A percentile compares a stretch with the other conserved stretches of the same genome.
phyloP scores from a whole-genome alignment of 2,329 filamentous ascomycete species.

The Polychaeton citri region DNA sequence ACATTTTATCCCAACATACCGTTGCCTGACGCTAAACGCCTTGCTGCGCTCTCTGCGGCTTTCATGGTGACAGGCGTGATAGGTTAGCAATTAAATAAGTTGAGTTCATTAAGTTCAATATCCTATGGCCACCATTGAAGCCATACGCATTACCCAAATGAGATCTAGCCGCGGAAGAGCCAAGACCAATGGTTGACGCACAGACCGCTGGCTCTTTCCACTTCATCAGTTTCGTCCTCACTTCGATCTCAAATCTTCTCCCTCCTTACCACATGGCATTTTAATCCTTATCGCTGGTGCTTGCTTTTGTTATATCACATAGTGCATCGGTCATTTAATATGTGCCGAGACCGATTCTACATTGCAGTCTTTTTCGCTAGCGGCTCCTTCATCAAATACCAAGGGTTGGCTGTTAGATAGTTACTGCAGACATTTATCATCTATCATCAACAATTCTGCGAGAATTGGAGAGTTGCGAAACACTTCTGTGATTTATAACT shows the following conservation, averaged over 20 bases:
- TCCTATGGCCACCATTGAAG: slow-evolving; percentile 1
- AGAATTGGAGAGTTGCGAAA: too few species aligned
- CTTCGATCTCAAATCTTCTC: slow-evolving; percentile 32
- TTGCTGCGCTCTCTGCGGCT: slow-evolving; percentile 29
- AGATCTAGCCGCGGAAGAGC: slow-evolving; percentile 7
- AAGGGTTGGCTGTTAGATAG: slow-evolving; percentile 95
- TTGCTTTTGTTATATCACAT: slow-evolving; percentile 47
- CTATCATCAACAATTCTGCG: too few species aligned
- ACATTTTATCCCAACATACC: too few species aligned
- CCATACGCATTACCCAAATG: slow-evolving; percentile 9
- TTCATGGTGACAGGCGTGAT: too few species aligned
- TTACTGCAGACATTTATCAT: slow-evolving; percentile 85
- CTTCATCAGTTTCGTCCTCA: slow-evolving; percentile 6
- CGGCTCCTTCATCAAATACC: slow-evolving; percentile 56
- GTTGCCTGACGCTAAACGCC: slow-evolving; percentile 28
- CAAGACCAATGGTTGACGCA: slow-evolving; percentile 1
- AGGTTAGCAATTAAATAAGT: too few species aligned
- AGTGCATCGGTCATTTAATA: slow-evolving; percentile 84
- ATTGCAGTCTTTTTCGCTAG: slow-evolving; percentile 93
- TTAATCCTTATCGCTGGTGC: slow-evolving; percentile 81
- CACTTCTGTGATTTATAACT: too few species aligned
- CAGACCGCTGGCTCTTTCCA: slow-evolving; percentile 2
- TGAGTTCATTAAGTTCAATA: too few species aligned
- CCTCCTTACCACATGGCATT: slow-evolving; percentile 39
- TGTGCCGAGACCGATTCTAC: slow-evolving; percentile 65